Conservation (phyloP, 768 basidiomycete species). For the Boletus vinaceobasis region DNA sequence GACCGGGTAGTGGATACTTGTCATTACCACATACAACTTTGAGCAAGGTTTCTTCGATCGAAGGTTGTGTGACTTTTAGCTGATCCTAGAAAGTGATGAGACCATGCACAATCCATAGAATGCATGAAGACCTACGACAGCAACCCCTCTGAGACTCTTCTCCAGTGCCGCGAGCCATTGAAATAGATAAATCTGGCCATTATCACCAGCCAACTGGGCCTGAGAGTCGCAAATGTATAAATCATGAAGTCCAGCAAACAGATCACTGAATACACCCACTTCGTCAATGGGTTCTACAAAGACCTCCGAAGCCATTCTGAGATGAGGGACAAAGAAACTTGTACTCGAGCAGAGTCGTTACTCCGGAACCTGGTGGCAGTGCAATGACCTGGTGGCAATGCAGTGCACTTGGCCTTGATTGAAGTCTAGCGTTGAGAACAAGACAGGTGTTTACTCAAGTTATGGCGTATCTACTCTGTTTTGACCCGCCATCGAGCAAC, state of each 20-base stretch:
- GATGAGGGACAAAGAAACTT: neutral
- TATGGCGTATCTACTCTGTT: constrained; percentile 12
- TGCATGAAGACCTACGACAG: constrained; percentile 44
- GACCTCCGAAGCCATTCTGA: constrained; percentile 26
- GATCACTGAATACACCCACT: constrained; percentile 19
- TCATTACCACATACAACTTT: constrained; percentile 64
- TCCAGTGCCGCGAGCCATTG: constrained; percentile 76
- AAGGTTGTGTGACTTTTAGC: constrained; percentile 60
- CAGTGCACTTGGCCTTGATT: neutral
- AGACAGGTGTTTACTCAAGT: neutral
- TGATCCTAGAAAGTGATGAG: constrained; percentile 46
- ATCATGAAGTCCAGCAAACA: constrained; percentile 2
- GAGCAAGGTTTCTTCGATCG: constrained; percentile 60
- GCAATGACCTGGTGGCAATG: neutral
- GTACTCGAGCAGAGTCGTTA: neutral
- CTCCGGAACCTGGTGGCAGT: constrained; percentile 14
- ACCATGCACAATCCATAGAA: neutral
- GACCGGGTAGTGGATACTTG: constrained; percentile 79
- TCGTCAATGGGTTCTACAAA: constrained; percentile 30
- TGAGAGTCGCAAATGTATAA: constrained; percentile 27
- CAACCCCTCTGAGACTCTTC: constrained; percentile 47
- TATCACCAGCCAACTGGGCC: constrained; percentile 69
- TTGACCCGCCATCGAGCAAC: constrained; percentile 20
- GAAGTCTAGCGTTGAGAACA: neutral
- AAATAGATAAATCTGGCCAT: constrained; percentile 79